These are phyloP conservation scores for Lodderomyces parapsilosis DNA, from an alignment of 1,139 yeast species.

Conservation along the genomic window DNA sequence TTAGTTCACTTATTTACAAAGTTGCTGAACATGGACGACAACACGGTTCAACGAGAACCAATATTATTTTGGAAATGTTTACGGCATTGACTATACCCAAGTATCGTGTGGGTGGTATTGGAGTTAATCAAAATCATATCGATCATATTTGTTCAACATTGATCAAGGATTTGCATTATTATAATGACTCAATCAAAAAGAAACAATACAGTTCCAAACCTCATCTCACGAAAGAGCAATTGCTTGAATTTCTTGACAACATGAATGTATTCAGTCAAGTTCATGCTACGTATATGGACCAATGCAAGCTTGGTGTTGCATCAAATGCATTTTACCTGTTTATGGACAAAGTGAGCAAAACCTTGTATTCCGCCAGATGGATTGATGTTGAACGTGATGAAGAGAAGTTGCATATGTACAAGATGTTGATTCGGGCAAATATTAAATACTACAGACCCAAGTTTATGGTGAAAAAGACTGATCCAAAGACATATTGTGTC, in stretches of 20 bases:
- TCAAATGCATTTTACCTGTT: constrained; percentile 7
- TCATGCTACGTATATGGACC: constrained; percentile 1
- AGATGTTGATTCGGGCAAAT: constrained; percentile 28
- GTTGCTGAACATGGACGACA: constrained; percentile 24
- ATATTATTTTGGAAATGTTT: constrained; percentile 24
- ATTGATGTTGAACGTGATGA: constrained; percentile 15
- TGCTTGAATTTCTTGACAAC: constrained; percentile 9
- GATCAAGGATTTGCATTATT: constrained; percentile 34
- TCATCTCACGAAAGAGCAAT: constrained; percentile 5
- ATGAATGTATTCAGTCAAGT: constrained; percentile 5
- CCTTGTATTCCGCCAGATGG: constrained; percentile 30
- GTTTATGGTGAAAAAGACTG: constrained; percentile 11
- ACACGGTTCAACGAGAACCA: constrained; percentile 21
- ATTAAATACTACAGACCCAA: constrained; percentile 31
- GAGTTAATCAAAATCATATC: constrained; percentile 25
- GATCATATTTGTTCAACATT: constrained; percentile 32
- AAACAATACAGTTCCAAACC: constrained; percentile 2
- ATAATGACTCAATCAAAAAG: constrained; percentile 32
- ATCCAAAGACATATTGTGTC: constrained; percentile 16
- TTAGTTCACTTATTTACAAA: constrained; percentile 33
- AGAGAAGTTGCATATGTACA: constrained; percentile 21
- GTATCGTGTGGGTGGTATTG: constrained; percentile 16
- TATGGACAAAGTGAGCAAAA: constrained; percentile 20
- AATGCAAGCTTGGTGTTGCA: not conserved
- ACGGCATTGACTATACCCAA: constrained; percentile 21